Percentiles rank a stretch among this genome's conserved stretches.
These are phyloP conservation scores for Betula pendula DNA, from an alignment of 306 rosid species.

Conservation along the genomic window DNA sequence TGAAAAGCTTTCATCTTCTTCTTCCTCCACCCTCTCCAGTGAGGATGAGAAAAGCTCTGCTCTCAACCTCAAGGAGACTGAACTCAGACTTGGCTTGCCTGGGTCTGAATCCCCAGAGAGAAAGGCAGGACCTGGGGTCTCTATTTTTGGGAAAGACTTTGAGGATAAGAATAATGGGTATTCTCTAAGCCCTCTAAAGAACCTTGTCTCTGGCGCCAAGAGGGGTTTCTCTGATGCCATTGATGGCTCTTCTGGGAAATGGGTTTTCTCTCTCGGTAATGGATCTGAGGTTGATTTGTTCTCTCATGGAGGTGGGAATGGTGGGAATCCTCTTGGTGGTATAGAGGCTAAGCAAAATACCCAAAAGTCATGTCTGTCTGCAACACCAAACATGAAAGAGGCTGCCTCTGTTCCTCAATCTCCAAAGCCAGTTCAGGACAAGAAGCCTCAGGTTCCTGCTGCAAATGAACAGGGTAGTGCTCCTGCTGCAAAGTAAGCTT, in stretches of 20 bases:
- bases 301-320: constrained; percentile 54
- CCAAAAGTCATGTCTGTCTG: constrained; percentile 25
- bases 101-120: constrained; percentile 73
- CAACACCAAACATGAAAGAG: constrained; percentile 47
- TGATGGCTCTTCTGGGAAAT: constrained; percentile 58
- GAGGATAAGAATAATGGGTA: constrained; percentile 55
- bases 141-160: constrained; percentile 68
- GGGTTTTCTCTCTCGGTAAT: constrained; percentile 61
- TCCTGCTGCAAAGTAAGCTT: constrained; percentile 82
- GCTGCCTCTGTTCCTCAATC: constrained; percentile 45
- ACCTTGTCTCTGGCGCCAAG: constrained; percentile 61
- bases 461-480: constrained; percentile 50
- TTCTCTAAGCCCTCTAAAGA: constrained; percentile 44
- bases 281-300: constrained; percentile 67
- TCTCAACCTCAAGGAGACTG: constrained; percentile 81
- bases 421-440: constrained; percentile 52
- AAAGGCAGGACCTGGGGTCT: constrained; percentile 44
- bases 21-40: constrained; percentile 40
- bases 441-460: constrained; percentile 51
- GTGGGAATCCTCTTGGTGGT: constrained; percentile 40
- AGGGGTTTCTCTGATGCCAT: constrained; percentile 83
- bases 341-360: constrained; percentile 36
- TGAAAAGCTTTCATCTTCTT: constrained; percentile 49
- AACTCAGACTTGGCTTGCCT: constrained; percentile 89
- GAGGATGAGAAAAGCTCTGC: constrained; percentile 51